Conservation (phyloP, 805 yeast species). For the Cyberlindnera samutprakarnensis region DNA sequence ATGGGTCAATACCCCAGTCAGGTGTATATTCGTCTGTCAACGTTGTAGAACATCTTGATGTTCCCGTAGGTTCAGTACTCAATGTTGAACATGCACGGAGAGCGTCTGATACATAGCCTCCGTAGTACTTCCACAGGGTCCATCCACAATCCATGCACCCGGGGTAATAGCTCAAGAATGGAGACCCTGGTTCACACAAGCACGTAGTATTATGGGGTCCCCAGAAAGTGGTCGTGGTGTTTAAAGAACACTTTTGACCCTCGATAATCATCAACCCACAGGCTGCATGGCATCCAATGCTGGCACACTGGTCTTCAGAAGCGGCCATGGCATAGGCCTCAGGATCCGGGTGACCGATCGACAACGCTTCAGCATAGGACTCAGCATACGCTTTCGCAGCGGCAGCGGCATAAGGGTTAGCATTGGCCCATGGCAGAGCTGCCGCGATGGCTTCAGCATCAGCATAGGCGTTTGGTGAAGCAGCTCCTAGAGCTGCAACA, state of each 20-base stretch:
- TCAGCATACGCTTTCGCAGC: constrained; percentile 10
- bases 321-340: constrained; percentile 22
- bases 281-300: constrained; percentile 24
- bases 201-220: constrained; percentile 13
- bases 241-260: constrained; percentile 20
- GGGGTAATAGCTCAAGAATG: constrained; percentile 13
- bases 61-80: constrained; percentile 26
- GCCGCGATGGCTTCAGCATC: constrained; percentile 4
- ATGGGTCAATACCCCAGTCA: constrained; percentile 4
- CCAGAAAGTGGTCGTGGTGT: constrained; percentile 2
- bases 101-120: constrained; percentile 19
- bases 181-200: too few relatives aligned
- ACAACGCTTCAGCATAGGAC: constrained; percentile 9
- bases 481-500: too few relatives aligned
- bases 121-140: constrained; percentile 28
- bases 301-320: constrained; percentile 20
- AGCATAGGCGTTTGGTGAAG: too few relatives aligned
- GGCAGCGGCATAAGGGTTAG: constrained; percentile 8
- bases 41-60: constrained; percentile 19
- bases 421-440: constrained; percentile 9
- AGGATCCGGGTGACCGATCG: constrained; percentile 16
- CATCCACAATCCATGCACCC: constrained; percentile 29
- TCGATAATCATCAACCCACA: too few relatives aligned
- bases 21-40: constrained; percentile 8
- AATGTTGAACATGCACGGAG: too few relatives aligned